Conservation (phyloP, 805 yeast species). For the Saccharomycopsis lassenensis region DNA sequence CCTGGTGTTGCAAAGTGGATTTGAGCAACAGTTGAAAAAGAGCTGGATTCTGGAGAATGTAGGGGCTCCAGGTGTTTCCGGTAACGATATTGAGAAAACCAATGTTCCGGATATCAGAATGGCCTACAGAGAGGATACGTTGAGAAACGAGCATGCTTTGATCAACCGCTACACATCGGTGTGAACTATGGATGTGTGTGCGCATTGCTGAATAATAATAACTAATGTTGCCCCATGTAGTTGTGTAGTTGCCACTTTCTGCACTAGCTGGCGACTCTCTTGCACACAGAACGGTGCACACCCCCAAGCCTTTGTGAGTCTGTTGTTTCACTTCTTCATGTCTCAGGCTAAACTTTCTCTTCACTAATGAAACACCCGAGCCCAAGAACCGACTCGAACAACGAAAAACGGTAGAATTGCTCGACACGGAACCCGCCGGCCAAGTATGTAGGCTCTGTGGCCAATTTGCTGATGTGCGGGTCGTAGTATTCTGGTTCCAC, state of each 20-base stretch:
- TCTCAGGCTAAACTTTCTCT: too few species aligned
- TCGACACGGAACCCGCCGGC: slow-evolving; percentile 82
- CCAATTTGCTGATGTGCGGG: slow-evolving; percentile 45
- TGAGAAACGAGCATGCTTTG: slow-evolving; percentile 57
- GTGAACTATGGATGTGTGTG: too few species aligned
- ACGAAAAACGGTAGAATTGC: slow-evolving; percentile 58
- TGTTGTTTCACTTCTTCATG: too few species aligned
- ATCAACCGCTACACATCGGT: slow-evolving; percentile 41
- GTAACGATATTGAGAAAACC: slow-evolving; percentile 86
- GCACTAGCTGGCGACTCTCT: too few species aligned
- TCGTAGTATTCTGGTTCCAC: slow-evolving; percentile 43
- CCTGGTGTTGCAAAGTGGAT: slow-evolving; percentile 90
- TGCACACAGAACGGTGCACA: too few species aligned
- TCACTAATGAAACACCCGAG: slow-evolving; percentile 67
- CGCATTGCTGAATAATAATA: too few species aligned
- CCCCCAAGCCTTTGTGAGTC: too few species aligned
- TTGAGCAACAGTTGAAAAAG: slow-evolving; percentile 73
- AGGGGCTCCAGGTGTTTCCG: slow-evolving; percentile 39
- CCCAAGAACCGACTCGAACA: slow-evolving; percentile 86
- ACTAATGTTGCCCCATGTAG: too few species aligned
- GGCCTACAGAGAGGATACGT: slow-evolving; percentile 74
- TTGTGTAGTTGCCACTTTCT: too few species aligned
- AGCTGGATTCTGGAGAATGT: slow-evolving; percentile 42
- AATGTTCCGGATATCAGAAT: slow-evolving; percentile 89
- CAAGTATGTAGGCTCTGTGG: slow-evolving; percentile 49